Percentiles rank a stretch among this genome's conserved stretches.
These are phyloP conservation scores for Erysimum cheiri DNA, from an alignment of 441 rosid species.

Conservation along the genomic window DNA sequence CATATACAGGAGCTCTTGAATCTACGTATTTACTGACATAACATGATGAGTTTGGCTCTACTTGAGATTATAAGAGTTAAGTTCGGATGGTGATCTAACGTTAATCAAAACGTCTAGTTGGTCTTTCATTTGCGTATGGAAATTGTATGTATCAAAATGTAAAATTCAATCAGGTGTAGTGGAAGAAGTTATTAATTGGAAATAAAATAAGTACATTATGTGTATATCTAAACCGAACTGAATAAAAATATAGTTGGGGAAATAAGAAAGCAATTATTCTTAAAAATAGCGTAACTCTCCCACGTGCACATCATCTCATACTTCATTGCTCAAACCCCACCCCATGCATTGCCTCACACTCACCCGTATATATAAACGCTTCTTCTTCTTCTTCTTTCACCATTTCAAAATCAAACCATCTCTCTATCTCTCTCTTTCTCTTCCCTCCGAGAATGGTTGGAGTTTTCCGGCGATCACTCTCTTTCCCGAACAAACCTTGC, in stretches of 20 bases:
- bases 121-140: too few relatives aligned
- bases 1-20: neutral
- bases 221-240: neutral
- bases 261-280: constrained; percentile 20
- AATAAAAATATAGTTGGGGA: constrained; percentile 20
- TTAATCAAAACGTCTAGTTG: too few relatives aligned
- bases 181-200: too few relatives aligned
- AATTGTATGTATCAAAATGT: too few relatives aligned
- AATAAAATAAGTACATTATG: neutral
- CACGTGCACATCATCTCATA: constrained; percentile 42
- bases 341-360: neutral
- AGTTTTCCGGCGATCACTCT: constrained; percentile 72
- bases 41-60: neutral
- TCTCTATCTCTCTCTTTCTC: constrained; percentile 1
- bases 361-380: constrained; percentile 28
- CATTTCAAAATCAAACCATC: constrained; percentile 37
- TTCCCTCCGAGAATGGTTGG: constrained; percentile 50
- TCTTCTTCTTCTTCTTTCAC: constrained; percentile 3
- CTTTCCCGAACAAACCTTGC: constrained; percentile 68
- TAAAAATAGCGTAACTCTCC: constrained; percentile 16
- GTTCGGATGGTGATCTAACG: too few relatives aligned
- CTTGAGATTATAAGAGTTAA: too few relatives aligned
- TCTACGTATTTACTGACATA: neutral
- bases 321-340: constrained; percentile 9
- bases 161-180: too few relatives aligned